Evolutionary conservation across 192 early-diverging fungal genomes (phyloP), one percentile per base, ranked within the genome.

Genomic region (Funneliformis mosseae): DNA sequence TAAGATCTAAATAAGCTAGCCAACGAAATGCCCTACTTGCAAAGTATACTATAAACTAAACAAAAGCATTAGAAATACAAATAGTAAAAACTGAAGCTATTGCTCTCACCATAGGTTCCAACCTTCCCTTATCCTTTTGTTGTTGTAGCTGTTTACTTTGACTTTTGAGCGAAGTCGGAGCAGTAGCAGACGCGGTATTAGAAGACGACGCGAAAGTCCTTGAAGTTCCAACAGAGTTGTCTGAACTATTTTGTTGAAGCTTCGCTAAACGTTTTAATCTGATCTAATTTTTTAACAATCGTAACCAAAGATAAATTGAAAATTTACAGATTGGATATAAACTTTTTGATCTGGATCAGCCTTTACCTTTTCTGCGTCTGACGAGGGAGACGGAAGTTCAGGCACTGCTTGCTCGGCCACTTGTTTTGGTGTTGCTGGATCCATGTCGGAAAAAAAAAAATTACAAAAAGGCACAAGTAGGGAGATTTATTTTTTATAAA

Each of bases 201-300:
- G 45, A 79, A 18, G 81, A 39, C 3, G 81, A 80, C 23, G 79
- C 43, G 0, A 77, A 41, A 46, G 75, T 18, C 7, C 39, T 25
- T 16, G 63, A 33, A 25, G 62, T 28, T 12, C n/a, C 48, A 60
- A 63, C 18, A 18, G 23, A n/a, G 16, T 60, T 16, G 6, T 81
- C 33, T 28, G 62, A 68, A 8, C 23, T 50, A 23, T 79, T 45
- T 4, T 84, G 82, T 68, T 88, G 87, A 4, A 92, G 79, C 69
- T 90, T 92, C n/a, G 91, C 91, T 25, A 91, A 73, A 28, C 91
- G 90, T 62, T 92, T 92, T 67, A 89, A 73, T 39, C 92, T 84
- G 76, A 93, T 92, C 91, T 93, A 84, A 76, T 33, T 33, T 33
- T 33, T 33, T 33, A 50, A 68, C 39, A 3, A 76, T 25, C 9